Evolutionary conservation across 176 grass and related monocot genomes (phyloP), one percentile per base, ranked within the genome.

Genomic region (Triticum urartu): DNA sequence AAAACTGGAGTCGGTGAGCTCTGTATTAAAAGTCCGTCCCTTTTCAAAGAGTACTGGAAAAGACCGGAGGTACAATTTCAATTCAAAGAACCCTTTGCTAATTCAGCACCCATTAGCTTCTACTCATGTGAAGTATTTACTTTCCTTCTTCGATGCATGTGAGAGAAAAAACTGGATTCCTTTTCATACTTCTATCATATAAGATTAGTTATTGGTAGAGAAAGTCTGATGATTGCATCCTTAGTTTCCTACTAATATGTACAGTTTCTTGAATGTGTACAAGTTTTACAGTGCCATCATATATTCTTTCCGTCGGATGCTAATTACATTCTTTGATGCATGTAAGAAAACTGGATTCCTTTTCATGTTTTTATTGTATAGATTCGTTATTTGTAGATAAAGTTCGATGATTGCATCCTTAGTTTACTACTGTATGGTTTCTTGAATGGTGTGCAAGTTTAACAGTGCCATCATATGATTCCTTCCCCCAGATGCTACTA

Each of bases 11-110:
- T 94, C 68, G 96, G 96, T 38, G 96, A 98, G 60, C 96, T 98
- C 70, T 98, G 96, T 79, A 92, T 95, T 75, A 95, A 79, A 95
- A 92, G 96, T 59, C 96, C 96, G 63, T 95, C 96, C 69, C 79
- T 98, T 86, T 98, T 95, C 80, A 95, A 94, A 77, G 93, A 95
- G 75, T 98, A 98, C 65, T 98, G 96, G 93, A 98, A 89, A 89
- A 88, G 63, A 79, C 91, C 93, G 75, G 81, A 87, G 89, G 96
- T 98, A 91, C 56, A 59, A 35, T 66, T 81, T 83, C 81, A 62
- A 9, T 20, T 72, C 6, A 75, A 84, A 77, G 26, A 76, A 52
- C 11, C 1, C 18, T 64, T 64, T 14, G 40, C 26, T 47, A 75
- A 32, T 75, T 84, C 36, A 64, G 47, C 71, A 65, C 1, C 28